Evolutionary conservation across 306 rosid genomes (phyloP).

Genomic region (Dalbergia cultrata): DNA sequence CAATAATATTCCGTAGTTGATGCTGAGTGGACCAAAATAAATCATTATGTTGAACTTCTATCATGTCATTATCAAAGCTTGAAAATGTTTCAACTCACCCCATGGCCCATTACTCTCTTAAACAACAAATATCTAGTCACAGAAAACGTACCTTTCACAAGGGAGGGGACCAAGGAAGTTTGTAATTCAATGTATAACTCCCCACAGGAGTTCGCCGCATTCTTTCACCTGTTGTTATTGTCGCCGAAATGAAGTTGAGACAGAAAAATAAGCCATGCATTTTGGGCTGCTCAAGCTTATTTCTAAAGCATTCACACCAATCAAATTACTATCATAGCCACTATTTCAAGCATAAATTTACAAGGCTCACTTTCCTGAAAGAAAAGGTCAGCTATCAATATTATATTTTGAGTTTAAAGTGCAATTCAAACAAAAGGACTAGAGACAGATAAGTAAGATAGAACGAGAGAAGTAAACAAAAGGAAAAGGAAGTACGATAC

Average conservation of each 20-base stretch:
- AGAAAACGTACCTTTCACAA: constrained; percentile 29
- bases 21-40: constrained; percentile 25
- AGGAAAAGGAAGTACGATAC: constrained; percentile 5
- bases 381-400: constrained; percentile 25
- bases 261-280: constrained; percentile 24
- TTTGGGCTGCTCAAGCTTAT: not conserved
- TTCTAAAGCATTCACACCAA: constrained; percentile 30
- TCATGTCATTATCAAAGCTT: constrained; percentile 36
- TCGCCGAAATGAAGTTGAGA: constrained; percentile 15
- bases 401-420: not conserved
- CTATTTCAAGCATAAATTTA: constrained; percentile 2
- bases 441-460: not conserved
- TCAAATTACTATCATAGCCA: constrained; percentile 26
- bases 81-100: not conserved
- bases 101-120: not conserved
- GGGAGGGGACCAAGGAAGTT: constrained; percentile 1
- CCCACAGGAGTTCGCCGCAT: not conserved
- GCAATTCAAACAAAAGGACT: constrained; percentile 11
- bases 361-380: constrained; percentile 18
- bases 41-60: constrained; percentile 11
- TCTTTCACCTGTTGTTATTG: constrained; percentile 8
- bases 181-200: constrained; percentile 34
- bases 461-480: constrained; percentile 1
- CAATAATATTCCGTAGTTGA: not conserved
- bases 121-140: not conserved